phyloP scores from a whole-genome alignment of 129 eudicot species.

The Lactuca sativa region DNA sequence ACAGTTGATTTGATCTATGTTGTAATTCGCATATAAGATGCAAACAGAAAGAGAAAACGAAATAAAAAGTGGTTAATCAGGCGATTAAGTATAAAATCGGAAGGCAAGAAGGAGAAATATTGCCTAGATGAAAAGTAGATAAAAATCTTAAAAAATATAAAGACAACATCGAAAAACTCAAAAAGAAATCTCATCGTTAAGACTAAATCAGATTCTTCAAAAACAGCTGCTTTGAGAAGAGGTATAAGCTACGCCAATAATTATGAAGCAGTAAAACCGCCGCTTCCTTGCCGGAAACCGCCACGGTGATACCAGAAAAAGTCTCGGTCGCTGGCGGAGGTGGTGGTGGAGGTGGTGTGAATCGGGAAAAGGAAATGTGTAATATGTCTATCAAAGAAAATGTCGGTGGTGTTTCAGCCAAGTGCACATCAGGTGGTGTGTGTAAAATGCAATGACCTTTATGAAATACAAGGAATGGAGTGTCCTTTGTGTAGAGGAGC shows the following conservation, averaged over 20 bases:
- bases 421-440: conserved; percentile 97
- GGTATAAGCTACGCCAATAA: conserved; percentile 72
- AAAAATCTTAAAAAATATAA: conserved; percentile 60
- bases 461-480: conserved; percentile 90
- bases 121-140: conserved; percentile 59
- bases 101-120: conserved; percentile 67
- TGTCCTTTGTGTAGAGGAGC: conserved; percentile 89
- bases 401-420: conserved; percentile 87
- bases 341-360: conserved; percentile 52
- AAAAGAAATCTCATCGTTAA: conserved; percentile 64
- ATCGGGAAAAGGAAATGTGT: conserved; percentile 92
- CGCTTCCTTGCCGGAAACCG: conserved; percentile 33
- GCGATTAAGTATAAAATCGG: conserved; percentile 46
- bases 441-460: conserved; percentile 75
- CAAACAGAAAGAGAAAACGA: conserved; percentile 67
- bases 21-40: conserved; percentile 59
- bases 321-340: background rate
- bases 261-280: conserved; percentile 32
- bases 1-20: background rate
- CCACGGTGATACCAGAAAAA: conserved; percentile 2
- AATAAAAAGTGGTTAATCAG: conserved; percentile 54
- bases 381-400: conserved; percentile 93
- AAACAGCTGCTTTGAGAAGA: conserved; percentile 80
- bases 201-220: conserved; percentile 69
- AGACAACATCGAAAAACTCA: conserved; percentile 67